Evolutionary conservation across 1,284 basidiomycete species (phyloP).

Genomic region (Sporisorium reilianum): DNA sequence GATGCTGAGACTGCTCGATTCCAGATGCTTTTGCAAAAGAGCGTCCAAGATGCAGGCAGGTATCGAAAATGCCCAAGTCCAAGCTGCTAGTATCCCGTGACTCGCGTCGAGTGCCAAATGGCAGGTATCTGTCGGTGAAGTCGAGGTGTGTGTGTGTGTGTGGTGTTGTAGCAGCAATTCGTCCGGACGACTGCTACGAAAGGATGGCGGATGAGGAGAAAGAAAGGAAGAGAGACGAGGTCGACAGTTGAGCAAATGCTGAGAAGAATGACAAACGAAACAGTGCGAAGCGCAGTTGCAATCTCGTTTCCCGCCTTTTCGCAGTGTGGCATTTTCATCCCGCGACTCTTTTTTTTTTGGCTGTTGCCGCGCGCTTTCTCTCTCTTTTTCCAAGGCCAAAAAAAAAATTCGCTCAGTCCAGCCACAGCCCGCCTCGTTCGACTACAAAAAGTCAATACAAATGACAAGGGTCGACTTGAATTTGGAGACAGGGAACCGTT

Average conservation of each 20-base stretch:
- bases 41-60: neutral
- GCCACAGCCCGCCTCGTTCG: neutral
- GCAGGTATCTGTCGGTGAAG: no score
- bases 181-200: slow-evolving; percentile 1
- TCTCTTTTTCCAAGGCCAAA: neutral
- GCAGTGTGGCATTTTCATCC: no score
- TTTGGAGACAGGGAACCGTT: neutral
- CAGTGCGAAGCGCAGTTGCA: neutral
- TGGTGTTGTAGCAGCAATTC: slow-evolving; percentile 5
- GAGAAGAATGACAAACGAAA: slow-evolving; percentile 18
- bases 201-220: neutral
- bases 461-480: neutral
- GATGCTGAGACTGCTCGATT: neutral
- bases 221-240: no score
- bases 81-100: neutral
- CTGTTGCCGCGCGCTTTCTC: neutral
- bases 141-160: neutral
- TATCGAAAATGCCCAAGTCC: neutral
- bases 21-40: neutral
- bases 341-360: neutral
- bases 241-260: slow-evolving; percentile 4
- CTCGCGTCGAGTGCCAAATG: neutral
- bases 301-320: no score
- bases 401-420: neutral
- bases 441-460: neutral